These are phyloP conservation scores for Cercospora sp. DNA, from an alignment of 2,329 filamentous ascomycete species.

Conservation along the genomic window DNA sequence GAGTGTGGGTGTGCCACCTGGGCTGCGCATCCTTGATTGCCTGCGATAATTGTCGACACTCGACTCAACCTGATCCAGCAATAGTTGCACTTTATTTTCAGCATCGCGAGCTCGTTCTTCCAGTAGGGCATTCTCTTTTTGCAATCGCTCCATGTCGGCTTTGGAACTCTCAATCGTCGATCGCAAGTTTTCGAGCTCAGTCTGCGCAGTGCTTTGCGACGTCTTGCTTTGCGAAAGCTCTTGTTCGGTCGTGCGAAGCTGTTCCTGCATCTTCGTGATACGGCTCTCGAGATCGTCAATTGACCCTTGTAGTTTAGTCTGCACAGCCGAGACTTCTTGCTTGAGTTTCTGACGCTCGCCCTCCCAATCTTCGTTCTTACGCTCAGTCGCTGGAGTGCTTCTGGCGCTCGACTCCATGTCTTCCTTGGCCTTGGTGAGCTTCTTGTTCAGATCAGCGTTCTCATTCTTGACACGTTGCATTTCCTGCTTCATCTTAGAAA, in stretches of 20 bases:
- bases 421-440: constrained; percentile 57
- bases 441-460: constrained; percentile 77
- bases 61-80: constrained; percentile 90
- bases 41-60: constrained; percentile 94
- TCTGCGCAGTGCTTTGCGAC: constrained; percentile 43
- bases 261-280: constrained; percentile 66
- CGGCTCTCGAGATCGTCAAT: constrained; percentile 70
- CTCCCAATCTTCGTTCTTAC: constrained; percentile 67
- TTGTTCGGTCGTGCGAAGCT: constrained; percentile 64
- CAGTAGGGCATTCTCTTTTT: constrained; percentile 76
- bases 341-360: constrained; percentile 68
- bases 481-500: constrained; percentile 97
- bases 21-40: constrained; percentile 55
- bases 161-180: constrained; percentile 49
- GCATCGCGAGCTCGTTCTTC: constrained; percentile 85
- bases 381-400: constrained; percentile 40
- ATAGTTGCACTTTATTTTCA: constrained; percentile 86
- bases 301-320: constrained; percentile 67
- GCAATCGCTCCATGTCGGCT: constrained; percentile 75
- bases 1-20: constrained; percentile 32
- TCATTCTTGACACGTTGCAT: constrained; percentile 87
- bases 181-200: constrained; percentile 57
- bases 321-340: constrained; percentile 66
- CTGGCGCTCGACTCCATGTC: constrained; percentile 29
- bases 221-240: constrained; percentile 69